Conservation (phyloP, 768 basidiomycete genomes). For the Lentinus tigrinus region DNA sequence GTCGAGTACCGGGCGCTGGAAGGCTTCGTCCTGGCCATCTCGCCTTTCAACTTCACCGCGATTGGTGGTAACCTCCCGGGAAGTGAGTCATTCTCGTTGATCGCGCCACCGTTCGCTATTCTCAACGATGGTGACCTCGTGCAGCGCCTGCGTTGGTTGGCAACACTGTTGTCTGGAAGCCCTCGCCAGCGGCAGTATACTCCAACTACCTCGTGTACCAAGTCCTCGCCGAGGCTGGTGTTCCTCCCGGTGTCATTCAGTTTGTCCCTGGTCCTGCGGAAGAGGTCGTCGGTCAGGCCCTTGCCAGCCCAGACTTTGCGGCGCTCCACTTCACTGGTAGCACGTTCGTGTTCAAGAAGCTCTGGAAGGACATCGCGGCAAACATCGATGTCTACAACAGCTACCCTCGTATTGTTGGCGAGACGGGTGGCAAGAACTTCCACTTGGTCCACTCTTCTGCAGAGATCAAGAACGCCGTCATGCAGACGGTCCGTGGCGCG, state of each 20-base stretch:
- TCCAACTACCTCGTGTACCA: constrained; percentile 92
- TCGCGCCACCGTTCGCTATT: no score
- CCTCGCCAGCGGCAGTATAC: constrained; percentile 92
- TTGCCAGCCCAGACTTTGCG: constrained; percentile 77
- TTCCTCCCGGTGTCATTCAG: constrained; percentile 94
- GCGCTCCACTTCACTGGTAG: constrained; percentile 96
- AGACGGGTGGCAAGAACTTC: constrained; percentile 99
- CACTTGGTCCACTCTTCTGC: constrained; percentile 89
- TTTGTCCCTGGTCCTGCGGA: constrained; percentile 90
- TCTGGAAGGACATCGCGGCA: constrained; percentile 93
- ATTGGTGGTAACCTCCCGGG: constrained; percentile 94
- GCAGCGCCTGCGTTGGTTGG: constrained; percentile 89
- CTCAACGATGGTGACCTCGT: neutral
- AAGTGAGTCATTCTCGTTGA: constrained; percentile 35
- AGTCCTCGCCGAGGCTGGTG: constrained; percentile 89
- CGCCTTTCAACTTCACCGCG: constrained; percentile 98
- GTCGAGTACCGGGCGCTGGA: constrained; percentile 96
- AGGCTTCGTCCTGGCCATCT: constrained; percentile 96
- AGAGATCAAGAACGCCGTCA: constrained; percentile 84
- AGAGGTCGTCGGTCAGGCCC: constrained; percentile 81
- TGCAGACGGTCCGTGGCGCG: constrained; percentile 82
- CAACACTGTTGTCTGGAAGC: constrained; percentile 96
- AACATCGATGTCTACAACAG: constrained; percentile 86
- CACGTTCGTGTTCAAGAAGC: constrained; percentile 89
- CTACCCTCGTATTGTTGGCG: constrained; percentile 95